Conservation (phyloP, 2,329 filamentous ascomycete genomes). For the Scorias spongiosa region DNA sequence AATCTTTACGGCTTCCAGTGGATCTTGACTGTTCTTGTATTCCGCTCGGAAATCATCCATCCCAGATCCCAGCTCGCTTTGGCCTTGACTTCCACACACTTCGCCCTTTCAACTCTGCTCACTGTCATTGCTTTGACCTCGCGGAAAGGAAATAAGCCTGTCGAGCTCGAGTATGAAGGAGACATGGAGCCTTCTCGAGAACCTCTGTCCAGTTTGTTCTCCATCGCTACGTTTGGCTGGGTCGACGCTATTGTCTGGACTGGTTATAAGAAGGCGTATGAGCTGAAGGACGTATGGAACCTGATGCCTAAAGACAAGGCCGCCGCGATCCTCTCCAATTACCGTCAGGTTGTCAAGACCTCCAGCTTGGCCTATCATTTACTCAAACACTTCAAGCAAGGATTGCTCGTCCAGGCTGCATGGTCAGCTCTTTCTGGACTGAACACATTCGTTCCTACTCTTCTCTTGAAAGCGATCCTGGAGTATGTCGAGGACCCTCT, state of each 20-base stretch:
- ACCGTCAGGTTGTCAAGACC: conserved; percentile 73
- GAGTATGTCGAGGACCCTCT: conserved; percentile 82
- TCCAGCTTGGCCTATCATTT: conserved; percentile 65
- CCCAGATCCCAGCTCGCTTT: conserved; percentile 48
- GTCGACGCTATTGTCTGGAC: conserved; percentile 78
- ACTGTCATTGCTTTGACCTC: conserved; percentile 64
- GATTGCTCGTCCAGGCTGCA: conserved; percentile 58
- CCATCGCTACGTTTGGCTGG: conserved; percentile 78
- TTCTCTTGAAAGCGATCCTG: conserved; percentile 79
- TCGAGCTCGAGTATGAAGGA: conserved; percentile 78
- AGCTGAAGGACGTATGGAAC: conserved; percentile 84
- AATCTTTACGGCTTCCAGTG: conserved; percentile 70
- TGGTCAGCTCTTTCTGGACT: conserved; percentile 69
- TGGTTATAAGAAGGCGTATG: conserved; percentile 72
- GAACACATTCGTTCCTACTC: conserved; percentile 80
- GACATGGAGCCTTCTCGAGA: conserved; percentile 76
- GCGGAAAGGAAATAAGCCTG: conserved; percentile 80
- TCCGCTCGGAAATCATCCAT: conserved; percentile 75
- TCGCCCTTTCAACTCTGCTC: conserved; percentile 58
- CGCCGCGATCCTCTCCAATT: conserved; percentile 60
- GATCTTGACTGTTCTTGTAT: conserved; percentile 58
- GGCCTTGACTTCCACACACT: conserved; percentile 56
- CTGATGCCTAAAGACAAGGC: conserved; percentile 79
- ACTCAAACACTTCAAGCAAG: conserved; percentile 65
- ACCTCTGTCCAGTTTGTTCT: conserved; percentile 75